Percentiles rank a stretch among this genome's conserved stretches.
These are phyloP conservation scores for Pichia sp. DNA, from an alignment of 1,139 yeast genomes.

Conservation along the genomic window DNA sequence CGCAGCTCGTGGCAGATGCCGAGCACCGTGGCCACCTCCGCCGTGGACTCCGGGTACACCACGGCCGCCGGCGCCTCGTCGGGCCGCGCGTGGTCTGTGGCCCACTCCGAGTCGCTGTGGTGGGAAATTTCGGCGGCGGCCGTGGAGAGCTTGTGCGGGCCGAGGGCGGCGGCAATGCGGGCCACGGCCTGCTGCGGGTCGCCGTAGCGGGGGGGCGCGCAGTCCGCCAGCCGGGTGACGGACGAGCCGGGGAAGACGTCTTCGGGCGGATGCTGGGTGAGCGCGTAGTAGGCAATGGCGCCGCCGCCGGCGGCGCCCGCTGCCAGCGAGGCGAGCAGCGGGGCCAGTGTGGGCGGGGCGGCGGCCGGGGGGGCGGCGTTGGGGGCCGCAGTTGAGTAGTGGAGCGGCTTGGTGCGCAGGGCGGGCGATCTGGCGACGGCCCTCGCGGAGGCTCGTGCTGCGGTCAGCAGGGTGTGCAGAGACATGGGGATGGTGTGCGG, in stretches of 20 bases:
- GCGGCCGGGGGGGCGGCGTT: background rate
- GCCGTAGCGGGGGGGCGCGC: conserved; percentile 32
- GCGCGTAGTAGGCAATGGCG: background rate
- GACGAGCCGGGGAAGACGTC: conserved; percentile 34
- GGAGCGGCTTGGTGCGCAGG: too few species aligned
- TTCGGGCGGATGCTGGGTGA: conserved; percentile 22
- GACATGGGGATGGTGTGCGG: too few species aligned
- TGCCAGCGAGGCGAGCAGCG: background rate
- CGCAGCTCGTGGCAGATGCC: conserved; percentile 60
- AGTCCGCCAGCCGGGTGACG: conserved; percentile 30
- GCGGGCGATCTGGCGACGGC: too few species aligned
- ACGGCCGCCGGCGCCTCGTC: conserved; percentile 51
- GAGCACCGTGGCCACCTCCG: conserved; percentile 61
- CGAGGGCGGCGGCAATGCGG: conserved; percentile 40
- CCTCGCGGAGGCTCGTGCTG: too few species aligned
- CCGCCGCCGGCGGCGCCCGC: conserved; percentile 5
- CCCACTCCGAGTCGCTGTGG: conserved; percentile 45
- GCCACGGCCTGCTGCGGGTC: conserved; percentile 36
- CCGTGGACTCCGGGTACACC: conserved; percentile 62
- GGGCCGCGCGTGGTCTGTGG: conserved; percentile 55
- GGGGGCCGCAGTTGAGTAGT: background rate
- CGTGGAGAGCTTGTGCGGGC: conserved; percentile 34
- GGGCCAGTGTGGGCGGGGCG: background rate
- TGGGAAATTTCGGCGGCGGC: conserved; percentile 6
- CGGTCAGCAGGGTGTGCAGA: too few species aligned